These are phyloP conservation scores for Gomphus bonarii DNA, from an alignment of 1,284 basidiomycete species.

Conservation along the genomic window DNA sequence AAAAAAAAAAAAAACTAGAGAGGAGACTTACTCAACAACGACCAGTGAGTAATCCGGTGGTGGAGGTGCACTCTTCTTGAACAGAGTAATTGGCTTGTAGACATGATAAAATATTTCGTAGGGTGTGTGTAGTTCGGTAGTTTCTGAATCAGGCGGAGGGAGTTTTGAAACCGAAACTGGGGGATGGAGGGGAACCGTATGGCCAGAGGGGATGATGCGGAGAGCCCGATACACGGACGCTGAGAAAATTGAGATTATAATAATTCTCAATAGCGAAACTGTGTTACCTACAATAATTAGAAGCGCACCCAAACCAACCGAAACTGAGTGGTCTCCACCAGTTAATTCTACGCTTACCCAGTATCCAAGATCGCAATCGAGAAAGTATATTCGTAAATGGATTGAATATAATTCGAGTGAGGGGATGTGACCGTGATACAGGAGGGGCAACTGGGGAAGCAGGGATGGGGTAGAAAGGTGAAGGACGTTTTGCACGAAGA, in stretches of 20 bases:
- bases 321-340: constrained; percentile 53
- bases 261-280: background rate
- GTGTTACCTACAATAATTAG: constrained; percentile 34
- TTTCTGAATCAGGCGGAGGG: background rate
- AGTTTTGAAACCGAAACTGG: constrained; percentile 22
- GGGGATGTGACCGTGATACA: constrained; percentile 8
- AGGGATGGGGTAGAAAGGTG: constrained; percentile 45
- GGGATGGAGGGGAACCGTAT: constrained; percentile 26
- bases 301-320: constrained; percentile 34
- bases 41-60: constrained; percentile 84
- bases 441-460: constrained; percentile 17
- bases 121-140: constrained; percentile 24
- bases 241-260: constrained; percentile 22
- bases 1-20: background rate
- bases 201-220: constrained; percentile 66
- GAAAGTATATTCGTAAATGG: constrained; percentile 22
- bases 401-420: constrained; percentile 22
- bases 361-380: constrained; percentile 16
- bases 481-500: constrained; percentile 59
- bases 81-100: constrained; percentile 84
- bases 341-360: constrained; percentile 25
- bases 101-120: constrained; percentile 86
- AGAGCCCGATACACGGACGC: constrained; percentile 63
- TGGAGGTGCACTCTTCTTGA: constrained; percentile 70
- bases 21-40: constrained; percentile 63